Evolutionary conservation across 805 yeast species (phyloP).

Genomic region (Isabelozyma heimii): DNA sequence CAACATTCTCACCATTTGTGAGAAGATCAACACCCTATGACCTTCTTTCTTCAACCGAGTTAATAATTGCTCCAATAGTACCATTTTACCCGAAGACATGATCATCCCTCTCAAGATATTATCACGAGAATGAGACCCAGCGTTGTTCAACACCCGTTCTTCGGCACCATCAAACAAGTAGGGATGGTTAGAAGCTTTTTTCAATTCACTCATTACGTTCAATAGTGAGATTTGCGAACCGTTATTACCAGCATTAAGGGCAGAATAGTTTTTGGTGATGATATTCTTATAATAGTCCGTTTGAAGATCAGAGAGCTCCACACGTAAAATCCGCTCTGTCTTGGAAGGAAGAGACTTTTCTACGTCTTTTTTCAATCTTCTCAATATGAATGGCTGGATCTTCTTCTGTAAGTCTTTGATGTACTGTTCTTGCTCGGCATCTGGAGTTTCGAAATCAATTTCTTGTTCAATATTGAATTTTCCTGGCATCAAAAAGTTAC

Average conservation of each 20-base stretch:
- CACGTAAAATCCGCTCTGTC: conserved; percentile 91
- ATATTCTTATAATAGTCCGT: conserved; percentile 94
- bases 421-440: conserved; percentile 81
- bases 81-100: conserved; percentile 99
- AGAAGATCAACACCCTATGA: conserved; percentile 90
- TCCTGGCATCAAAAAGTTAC: conserved; percentile 96
- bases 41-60: conserved; percentile 88
- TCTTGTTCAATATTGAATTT: conserved; percentile 86
- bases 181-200: conserved; percentile 97
- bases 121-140: conserved; percentile 66
- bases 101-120: conserved; percentile 83
- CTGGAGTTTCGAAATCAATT: conserved; percentile 89
- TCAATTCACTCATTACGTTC: conserved; percentile 92
- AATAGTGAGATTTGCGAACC: conserved; percentile 77
- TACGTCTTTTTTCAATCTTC: conserved; percentile 95
- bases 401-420: conserved; percentile 81
- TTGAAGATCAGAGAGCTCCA: conserved; percentile 91
- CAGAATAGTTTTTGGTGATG: conserved; percentile 86
- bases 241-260: conserved; percentile 79
- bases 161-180: conserved; percentile 93
- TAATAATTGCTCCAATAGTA: conserved; percentile 82
- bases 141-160: conserved; percentile 67
- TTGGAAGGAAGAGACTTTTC: conserved; percentile 96
- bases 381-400: conserved; percentile 86
- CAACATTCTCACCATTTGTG: conserved; percentile 96